Percentiles rank a stretch among this genome's conserved stretches.
phyloP scores from a whole-genome alignment of 192 early-diverging fungal species.

The Coemansia reversa region DNA sequence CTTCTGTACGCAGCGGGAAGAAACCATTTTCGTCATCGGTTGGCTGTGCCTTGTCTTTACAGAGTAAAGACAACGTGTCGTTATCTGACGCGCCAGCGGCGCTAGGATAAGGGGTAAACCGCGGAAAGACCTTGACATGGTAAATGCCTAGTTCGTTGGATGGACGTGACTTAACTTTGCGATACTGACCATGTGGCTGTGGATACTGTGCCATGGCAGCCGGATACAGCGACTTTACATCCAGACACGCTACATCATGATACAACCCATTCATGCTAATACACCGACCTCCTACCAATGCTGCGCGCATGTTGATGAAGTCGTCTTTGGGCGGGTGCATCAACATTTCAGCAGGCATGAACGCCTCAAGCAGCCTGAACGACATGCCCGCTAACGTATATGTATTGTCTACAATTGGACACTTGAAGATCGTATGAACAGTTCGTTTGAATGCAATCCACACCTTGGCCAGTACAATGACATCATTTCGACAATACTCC shows the following conservation, averaged over 20 bases:
- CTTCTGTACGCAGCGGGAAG: too few relatives aligned
- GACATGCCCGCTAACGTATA: not conserved
- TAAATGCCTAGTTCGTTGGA: too few relatives aligned
- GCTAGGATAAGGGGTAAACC: too few relatives aligned
- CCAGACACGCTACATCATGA: not conserved
- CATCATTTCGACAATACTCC: not conserved
- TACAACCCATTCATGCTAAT: slow-evolving; percentile 2
- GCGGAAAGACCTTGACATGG: too few relatives aligned
- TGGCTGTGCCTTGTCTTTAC: too few relatives aligned
- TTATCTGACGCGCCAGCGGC: too few relatives aligned
- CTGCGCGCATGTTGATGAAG: not conserved
- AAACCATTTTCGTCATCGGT: too few relatives aligned
- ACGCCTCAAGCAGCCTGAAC: not conserved
- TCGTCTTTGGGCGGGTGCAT: not conserved
- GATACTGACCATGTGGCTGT: too few relatives aligned
- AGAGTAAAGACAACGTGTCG: too few relatives aligned
- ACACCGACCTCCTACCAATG: not conserved
- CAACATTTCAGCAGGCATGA: not conserved
- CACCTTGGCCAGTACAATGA: not conserved
- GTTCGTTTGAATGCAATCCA: not conserved
- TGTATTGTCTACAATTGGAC: slow-evolving; percentile 1
- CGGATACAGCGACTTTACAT: slow-evolving; percentile 1
- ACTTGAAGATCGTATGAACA: not conserved
- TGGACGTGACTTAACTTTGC: too few relatives aligned
- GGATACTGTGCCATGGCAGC: too few relatives aligned